Evolutionary conservation across 305 asterid species (phyloP), one percentile per base, ranked within the genome.

Genomic region (Rubia tinctorum): DNA sequence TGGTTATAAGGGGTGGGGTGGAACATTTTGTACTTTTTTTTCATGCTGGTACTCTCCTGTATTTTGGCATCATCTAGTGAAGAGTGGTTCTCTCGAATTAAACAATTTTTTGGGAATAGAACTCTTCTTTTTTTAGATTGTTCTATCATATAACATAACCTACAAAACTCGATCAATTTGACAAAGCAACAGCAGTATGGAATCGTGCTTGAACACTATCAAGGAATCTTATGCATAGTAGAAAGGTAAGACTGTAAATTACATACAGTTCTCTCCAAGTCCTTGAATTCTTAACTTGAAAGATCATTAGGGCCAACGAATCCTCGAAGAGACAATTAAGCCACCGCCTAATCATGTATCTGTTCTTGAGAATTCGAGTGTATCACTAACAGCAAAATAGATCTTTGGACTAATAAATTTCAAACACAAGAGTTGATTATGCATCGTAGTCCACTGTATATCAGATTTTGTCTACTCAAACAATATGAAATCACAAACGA

Each of bases 261-360:
- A 2, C 59, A 53, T 0, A 53, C 59, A 53, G 14, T 27, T 22
- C 12, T 58, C 63, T 58, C 63, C 63, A 58, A 58, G 34, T 20
- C 63, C 63, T n/a, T n/a, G 13, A 5, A 10, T 58, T 67, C 79
- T 72, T 60, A 87, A 86, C 61, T 75, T 85, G 39, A 90, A 87
- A 58, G 96, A 90, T 30, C 91, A 43, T 72, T 78, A 37, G 83
- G 66, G 63, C 88, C 89, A n/a, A 80, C 71, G 73, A 85, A 90
- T 78, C 93, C 96, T 76, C 88, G 83, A 6, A 92, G 76, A 1
- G 96, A 87, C 37, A 85, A 45, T 43, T 1, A 43, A 14, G 47
- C 13, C 9, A 43, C 47, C 9, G 13, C 47, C 47, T 47, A 47
- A 47, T 47, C 53, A 18, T 11, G 53, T 47, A 47, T 47, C 53